A percentile compares a stretch with the other conserved stretches of the same genome.
Conservation (phyloP, 148 eudicot genomes). For the Tetragonia tetragonoides region DNA sequence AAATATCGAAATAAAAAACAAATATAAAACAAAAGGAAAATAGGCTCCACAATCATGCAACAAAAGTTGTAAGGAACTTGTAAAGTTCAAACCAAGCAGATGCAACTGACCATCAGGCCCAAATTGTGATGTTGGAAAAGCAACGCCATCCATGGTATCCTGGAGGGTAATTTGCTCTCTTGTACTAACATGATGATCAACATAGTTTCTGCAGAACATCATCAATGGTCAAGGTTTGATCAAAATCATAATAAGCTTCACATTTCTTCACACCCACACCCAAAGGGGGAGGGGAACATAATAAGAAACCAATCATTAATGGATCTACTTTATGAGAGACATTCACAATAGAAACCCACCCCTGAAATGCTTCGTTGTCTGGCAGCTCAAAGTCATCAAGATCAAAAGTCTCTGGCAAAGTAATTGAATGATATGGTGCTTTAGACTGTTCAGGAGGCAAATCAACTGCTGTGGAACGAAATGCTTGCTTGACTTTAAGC, state of each 20-base stretch:
- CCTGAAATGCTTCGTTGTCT: constrained; percentile 70
- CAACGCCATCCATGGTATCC: constrained; percentile 80
- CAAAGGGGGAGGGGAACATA: neutral
- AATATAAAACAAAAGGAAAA: neutral
- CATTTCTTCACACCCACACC: neutral
- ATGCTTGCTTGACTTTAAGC: constrained; percentile 92
- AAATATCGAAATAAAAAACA: neutral
- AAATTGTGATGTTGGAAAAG: constrained; percentile 76
- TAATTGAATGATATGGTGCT: constrained; percentile 97
- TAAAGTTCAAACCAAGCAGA: constrained; percentile 10
- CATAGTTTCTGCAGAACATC: constrained; percentile 62
- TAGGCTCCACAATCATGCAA: neutral
- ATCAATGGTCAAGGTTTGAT: neutral
- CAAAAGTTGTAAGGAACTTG: neutral
- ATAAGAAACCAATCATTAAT: neutral
- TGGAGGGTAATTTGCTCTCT: constrained; percentile 97
- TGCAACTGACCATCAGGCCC: constrained; percentile 79
- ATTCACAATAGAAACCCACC: constrained; percentile 41
- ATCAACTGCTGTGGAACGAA: constrained; percentile 91
- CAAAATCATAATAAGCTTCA: neutral
- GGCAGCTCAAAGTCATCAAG: constrained; percentile 99
- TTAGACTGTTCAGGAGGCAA: constrained; percentile 95
- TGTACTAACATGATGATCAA: constrained; percentile 93
- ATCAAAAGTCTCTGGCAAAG: constrained; percentile 97
- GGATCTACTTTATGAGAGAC: neutral